Percentiles rank a stretch among this genome's conserved stretches.
These are phyloP conservation scores for Clitocybe nebularis DNA, from an alignment of 1,284 basidiomycete genomes.

Conservation along the genomic window DNA sequence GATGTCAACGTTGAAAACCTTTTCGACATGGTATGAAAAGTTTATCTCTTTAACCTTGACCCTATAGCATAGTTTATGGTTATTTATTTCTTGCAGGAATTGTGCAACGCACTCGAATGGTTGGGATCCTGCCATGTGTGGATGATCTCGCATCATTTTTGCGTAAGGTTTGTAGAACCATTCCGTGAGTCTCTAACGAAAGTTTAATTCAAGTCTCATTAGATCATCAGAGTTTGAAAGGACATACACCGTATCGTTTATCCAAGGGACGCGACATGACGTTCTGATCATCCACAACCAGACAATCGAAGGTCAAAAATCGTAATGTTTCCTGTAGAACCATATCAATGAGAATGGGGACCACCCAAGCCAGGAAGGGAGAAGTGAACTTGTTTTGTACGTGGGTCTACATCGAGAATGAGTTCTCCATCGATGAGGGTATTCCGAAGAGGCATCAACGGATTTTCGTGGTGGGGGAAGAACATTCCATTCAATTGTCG, in stretches of 20 bases:
- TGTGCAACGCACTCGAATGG: slow-evolving; percentile 78
- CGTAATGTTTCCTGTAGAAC: slow-evolving; percentile 67
- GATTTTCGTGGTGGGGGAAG: slow-evolving; percentile 85
- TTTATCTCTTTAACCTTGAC: slow-evolving; percentile 87
- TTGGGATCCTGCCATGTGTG: slow-evolving; percentile 56
- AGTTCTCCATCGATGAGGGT: slow-evolving; percentile 94
- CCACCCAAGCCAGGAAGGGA: slow-evolving; percentile 4
- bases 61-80: no score
- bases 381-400: slow-evolving; percentile 58
- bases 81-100: no score
- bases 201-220: not conserved
- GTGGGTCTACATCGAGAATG: slow-evolving; percentile 84
- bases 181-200: slow-evolving; percentile 67
- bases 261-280: slow-evolving; percentile 81
- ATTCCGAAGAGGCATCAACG: slow-evolving; percentile 61
- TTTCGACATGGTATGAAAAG: slow-evolving; percentile 84
- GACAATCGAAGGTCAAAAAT: slow-evolving; percentile 89
- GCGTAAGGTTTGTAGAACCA: slow-evolving; percentile 84
- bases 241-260: slow-evolving; percentile 86
- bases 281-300: slow-evolving; percentile 84
- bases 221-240: slow-evolving; percentile 2
- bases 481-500: slow-evolving; percentile 71
- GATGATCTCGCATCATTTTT: slow-evolving; percentile 66
- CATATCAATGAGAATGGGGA: slow-evolving; percentile 12
- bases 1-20: slow-evolving; percentile 83